Evolutionary conservation across 176 grass and related monocot species (phyloP).

Genomic region (Calamus simplicifolius): DNA sequence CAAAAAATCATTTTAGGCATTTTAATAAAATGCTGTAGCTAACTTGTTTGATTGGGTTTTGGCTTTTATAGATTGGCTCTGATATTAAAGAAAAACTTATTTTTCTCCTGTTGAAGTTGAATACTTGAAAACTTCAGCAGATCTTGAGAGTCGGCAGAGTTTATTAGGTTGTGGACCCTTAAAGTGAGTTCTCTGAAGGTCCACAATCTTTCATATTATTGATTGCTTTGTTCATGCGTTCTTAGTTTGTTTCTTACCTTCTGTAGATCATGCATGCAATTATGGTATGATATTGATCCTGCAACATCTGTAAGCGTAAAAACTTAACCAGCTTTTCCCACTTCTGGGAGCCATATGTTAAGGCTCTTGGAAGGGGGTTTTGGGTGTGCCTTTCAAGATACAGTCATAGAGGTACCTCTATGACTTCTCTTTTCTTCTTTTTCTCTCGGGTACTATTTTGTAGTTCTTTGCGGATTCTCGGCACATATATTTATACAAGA

Average conservation of each 20-base stretch:
- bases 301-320: no score
- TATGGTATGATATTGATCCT: no score
- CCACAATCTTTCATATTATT: not conserved
- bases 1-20: no score
- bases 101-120: slow-evolving; percentile 78
- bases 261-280: not conserved
- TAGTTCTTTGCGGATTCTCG: no score
- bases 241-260: not conserved
- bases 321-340: not conserved
- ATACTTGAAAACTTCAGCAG: slow-evolving; percentile 42
- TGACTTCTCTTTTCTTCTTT: no score
- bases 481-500: no score
- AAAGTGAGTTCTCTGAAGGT: slow-evolving; percentile 41
- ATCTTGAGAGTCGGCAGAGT: slow-evolving; percentile 70
- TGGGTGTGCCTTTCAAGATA: slow-evolving; percentile 70
- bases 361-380: slow-evolving; percentile 93
- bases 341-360: slow-evolving; percentile 91
- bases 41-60: no score
- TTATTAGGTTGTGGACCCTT: slow-evolving; percentile 93
- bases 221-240: not conserved
- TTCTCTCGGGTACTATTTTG: no score
- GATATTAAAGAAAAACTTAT: slow-evolving; percentile 89
- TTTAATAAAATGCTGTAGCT: no score
- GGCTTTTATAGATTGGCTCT: slow-evolving; percentile 65
- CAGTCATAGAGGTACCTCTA: no score